Conservation (phyloP, 2,329 filamentous ascomycete species). For the Alternaria metachromatica region DNA sequence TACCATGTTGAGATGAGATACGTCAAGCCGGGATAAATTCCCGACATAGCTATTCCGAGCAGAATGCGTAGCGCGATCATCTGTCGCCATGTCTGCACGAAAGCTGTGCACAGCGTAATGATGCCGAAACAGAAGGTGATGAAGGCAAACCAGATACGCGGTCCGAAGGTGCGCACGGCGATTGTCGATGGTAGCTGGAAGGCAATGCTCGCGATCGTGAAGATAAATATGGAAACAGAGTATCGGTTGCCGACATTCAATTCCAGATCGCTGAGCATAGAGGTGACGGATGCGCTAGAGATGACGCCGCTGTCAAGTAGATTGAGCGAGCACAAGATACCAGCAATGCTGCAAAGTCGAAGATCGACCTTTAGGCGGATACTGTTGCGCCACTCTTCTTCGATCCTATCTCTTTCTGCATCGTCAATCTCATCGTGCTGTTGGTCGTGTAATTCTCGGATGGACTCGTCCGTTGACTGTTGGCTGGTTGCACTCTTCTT, state of each 20-base stretch:
- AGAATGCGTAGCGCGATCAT: slow-evolving; percentile 73
- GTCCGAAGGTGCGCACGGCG: slow-evolving; percentile 69
- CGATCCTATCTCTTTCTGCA: slow-evolving; percentile 11
- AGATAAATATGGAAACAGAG: slow-evolving; percentile 75
- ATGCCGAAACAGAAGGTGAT: slow-evolving; percentile 68
- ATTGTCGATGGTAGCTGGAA: slow-evolving; percentile 74
- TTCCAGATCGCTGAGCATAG: slow-evolving; percentile 68
- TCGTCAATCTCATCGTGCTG: slow-evolving; percentile 10
- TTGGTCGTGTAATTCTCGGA: slow-evolving; percentile 23
- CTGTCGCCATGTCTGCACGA: slow-evolving; percentile 70
- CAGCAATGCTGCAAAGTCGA: slow-evolving; percentile 72
- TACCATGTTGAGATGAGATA: slow-evolving; percentile 70
- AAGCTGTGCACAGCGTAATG: slow-evolving; percentile 72
- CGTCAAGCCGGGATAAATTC: slow-evolving; percentile 51
- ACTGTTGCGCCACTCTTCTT: slow-evolving; percentile 51
- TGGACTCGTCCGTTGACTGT: slow-evolving; percentile 16
- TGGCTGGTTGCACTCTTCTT: slow-evolving; percentile 23
- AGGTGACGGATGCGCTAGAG: slow-evolving; percentile 72
- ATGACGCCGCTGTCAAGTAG: slow-evolving; percentile 74
- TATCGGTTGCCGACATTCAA: slow-evolving; percentile 69
- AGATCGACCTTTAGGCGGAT: slow-evolving; percentile 70
- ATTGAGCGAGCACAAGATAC: slow-evolving; percentile 73
- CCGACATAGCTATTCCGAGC: slow-evolving; percentile 67
- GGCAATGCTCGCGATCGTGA: slow-evolving; percentile 70
- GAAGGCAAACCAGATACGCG: slow-evolving; percentile 66